A percentile compares a stretch with the other conserved stretches of the same genome.
Conservation (phyloP, 768 basidiomycete species). For the Vishniacozyma victoriae region DNA sequence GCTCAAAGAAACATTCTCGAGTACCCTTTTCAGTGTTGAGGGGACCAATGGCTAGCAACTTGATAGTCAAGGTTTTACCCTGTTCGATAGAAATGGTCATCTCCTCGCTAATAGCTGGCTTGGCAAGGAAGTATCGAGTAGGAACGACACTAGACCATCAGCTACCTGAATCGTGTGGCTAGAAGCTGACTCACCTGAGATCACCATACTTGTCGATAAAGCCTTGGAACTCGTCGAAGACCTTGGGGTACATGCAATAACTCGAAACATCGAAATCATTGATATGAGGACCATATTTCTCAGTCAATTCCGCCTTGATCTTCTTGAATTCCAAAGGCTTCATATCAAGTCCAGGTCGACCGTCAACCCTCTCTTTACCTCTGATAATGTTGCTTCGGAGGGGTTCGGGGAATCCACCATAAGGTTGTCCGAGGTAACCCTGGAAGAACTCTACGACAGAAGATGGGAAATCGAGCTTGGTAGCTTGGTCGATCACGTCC, state of each 20-base stretch:
- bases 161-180: slow-evolving; percentile 11
- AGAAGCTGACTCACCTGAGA: slow-evolving; percentile 69
- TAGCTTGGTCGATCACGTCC: slow-evolving; percentile 79
- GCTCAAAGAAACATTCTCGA: slow-evolving; percentile 97
- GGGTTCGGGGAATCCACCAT: slow-evolving; percentile 98
- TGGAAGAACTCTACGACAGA: slow-evolving; percentile 84
- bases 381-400: slow-evolving; percentile 85
- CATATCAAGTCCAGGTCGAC: slow-evolving; percentile 84
- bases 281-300: slow-evolving; percentile 93
- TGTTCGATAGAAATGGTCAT: slow-evolving; percentile 80
- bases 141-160: slow-evolving; percentile 85
- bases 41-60: slow-evolving; percentile 89
- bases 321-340: slow-evolving; percentile 88
- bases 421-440: slow-evolving; percentile 94
- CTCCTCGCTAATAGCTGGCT: slow-evolving; percentile 87
- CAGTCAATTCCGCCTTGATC: slow-evolving; percentile 84
- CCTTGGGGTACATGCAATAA: slow-evolving; percentile 98
- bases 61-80: slow-evolving; percentile 93
- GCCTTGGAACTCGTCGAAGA: slow-evolving; percentile 91
- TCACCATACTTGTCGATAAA: slow-evolving; percentile 96
- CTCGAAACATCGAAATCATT: slow-evolving; percentile 87
- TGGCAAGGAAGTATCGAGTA: slow-evolving; percentile 93
- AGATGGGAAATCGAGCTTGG: slow-evolving; percentile 92
- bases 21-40: slow-evolving; percentile 86
- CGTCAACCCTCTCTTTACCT: slow-evolving; percentile 87